Conservation (phyloP, 768 basidiomycete species). For the Boletus reticulatus region DNA sequence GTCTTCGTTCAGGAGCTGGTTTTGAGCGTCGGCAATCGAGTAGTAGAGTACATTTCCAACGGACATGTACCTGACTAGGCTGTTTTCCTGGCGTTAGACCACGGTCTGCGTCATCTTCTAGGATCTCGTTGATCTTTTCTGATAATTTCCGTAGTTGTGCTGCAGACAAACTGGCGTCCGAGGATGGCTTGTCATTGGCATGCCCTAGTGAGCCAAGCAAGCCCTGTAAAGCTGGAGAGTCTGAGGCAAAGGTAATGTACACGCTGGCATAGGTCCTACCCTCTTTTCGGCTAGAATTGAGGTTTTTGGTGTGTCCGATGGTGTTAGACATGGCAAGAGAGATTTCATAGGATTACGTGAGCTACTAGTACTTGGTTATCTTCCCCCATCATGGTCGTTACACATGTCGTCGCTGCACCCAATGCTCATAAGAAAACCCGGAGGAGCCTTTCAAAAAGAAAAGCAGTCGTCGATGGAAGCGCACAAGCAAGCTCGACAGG, state of each 20-base stretch:
- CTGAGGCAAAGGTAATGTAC: slow-evolving; percentile 3
- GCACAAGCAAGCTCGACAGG: slow-evolving; percentile 11
- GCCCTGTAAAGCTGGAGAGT: slow-evolving; percentile 37
- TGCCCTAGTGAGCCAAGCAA: slow-evolving; percentile 38
- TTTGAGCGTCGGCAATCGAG: slow-evolving; percentile 19
- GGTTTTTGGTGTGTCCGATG: slow-evolving; percentile 19
- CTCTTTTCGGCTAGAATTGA: slow-evolving; percentile 34
- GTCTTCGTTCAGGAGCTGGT: slow-evolving; percentile 70
- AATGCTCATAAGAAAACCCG: slow-evolving; percentile 42
- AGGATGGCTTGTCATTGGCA: neutral
- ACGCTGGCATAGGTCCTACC: slow-evolving; percentile 27
- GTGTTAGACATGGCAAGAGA: slow-evolving; percentile 19
- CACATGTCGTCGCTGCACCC: slow-evolving; percentile 33
- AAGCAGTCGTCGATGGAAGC: slow-evolving; percentile 4
- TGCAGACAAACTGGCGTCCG: slow-evolving; percentile 34
- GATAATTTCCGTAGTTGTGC: slow-evolving; percentile 56
- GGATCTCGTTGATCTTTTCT: slow-evolving; percentile 55
- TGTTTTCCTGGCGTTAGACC: slow-evolving; percentile 42
- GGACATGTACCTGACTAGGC: slow-evolving; percentile 59
- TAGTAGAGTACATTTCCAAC: slow-evolving; percentile 12
- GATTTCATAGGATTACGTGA: slow-evolving; percentile 17
- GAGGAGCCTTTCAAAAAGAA: slow-evolving; percentile 44
- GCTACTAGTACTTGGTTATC: neutral
- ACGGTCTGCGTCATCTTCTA: slow-evolving; percentile 42
- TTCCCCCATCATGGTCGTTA: slow-evolving; percentile 39